Evolutionary conservation across 345 rosid species (phyloP).

Genomic region (Eucalyptus erythrocorys): DNA sequence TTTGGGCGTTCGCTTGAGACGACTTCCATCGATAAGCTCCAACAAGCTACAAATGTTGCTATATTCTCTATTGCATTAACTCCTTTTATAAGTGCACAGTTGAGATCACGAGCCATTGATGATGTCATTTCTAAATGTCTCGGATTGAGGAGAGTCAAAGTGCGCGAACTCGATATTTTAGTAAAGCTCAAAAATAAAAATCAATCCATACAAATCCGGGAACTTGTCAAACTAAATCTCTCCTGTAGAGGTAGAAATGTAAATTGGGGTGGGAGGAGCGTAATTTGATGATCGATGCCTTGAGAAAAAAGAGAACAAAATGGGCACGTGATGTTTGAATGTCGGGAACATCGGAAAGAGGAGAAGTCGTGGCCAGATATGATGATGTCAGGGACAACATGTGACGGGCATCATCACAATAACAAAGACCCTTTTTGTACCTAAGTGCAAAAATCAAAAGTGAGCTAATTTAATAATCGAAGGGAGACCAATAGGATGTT

Average conservation of each 20-base stretch:
- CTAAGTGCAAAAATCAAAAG: background rate
- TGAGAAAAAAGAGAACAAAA: background rate
- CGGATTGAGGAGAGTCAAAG: background rate
- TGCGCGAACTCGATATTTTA: background rate
- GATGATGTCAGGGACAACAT: conserved; percentile 57
- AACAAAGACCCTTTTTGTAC: background rate
- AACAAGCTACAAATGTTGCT: background rate
- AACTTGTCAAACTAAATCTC: background rate
- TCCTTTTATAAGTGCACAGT: background rate
- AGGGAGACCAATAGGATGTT: background rate
- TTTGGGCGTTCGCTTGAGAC: background rate
- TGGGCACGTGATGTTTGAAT: conserved; percentile 50
- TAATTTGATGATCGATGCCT: background rate
- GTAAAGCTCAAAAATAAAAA: background rate
- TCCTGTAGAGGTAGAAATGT: background rate
- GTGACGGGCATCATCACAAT: conserved; percentile 26
- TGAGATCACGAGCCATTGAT: background rate
- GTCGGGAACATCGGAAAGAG: conserved; percentile 64
- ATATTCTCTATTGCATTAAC: background rate
- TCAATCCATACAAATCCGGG: background rate
- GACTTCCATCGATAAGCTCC: background rate
- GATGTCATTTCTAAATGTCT: background rate
- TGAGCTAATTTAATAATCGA: background rate
- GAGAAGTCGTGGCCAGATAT: conserved; percentile 61
- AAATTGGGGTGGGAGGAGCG: background rate